These are phyloP conservation scores for Blyttiomyces sp. DNA, from an alignment of 371 early-diverging fungal genomes.

Conservation along the genomic window DNA sequence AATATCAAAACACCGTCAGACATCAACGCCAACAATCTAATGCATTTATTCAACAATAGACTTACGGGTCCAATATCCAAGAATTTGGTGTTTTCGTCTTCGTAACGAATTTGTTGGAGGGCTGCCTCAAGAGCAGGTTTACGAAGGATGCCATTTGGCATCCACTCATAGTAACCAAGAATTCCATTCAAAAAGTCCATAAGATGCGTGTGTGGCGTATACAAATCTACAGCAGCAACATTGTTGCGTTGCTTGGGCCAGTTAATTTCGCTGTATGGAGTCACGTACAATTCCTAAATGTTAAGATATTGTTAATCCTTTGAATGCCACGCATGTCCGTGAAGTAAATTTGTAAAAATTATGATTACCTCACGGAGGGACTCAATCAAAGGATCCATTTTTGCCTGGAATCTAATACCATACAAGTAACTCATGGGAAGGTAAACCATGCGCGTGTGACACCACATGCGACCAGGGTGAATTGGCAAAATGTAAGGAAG, in stretches of 20 bases:
- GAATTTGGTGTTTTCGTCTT: constrained; percentile 86
- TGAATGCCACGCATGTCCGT: no score
- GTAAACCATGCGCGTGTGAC: constrained; percentile 79
- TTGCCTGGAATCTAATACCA: constrained; percentile 59
- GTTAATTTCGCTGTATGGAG: constrained; percentile 76
- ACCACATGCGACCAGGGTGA: constrained; percentile 92
- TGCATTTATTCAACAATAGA: background rate
- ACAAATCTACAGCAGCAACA: constrained; percentile 77
- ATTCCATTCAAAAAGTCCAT: constrained; percentile 69
- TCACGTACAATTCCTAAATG: constrained; percentile 81
- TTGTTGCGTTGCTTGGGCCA: constrained; percentile 83
- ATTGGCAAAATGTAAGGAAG: constrained; percentile 80
- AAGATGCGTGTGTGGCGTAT: constrained; percentile 77
- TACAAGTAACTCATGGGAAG: constrained; percentile 94
- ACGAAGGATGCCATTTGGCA: constrained; percentile 58
- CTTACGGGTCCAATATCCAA: constrained; percentile 83
- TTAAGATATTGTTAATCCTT: no score
- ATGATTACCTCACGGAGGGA: constrained; percentile 62
- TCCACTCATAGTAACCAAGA: constrained; percentile 63
- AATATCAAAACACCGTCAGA: no score
- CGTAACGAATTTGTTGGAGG: constrained; percentile 76
- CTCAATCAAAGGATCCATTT: constrained; percentile 43
- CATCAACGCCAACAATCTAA: no score
- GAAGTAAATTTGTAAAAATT: no score
- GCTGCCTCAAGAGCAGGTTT: constrained; percentile 69